Conservation (phyloP, 257 asterid genomes). For the Forsythia viridissima region DNA sequence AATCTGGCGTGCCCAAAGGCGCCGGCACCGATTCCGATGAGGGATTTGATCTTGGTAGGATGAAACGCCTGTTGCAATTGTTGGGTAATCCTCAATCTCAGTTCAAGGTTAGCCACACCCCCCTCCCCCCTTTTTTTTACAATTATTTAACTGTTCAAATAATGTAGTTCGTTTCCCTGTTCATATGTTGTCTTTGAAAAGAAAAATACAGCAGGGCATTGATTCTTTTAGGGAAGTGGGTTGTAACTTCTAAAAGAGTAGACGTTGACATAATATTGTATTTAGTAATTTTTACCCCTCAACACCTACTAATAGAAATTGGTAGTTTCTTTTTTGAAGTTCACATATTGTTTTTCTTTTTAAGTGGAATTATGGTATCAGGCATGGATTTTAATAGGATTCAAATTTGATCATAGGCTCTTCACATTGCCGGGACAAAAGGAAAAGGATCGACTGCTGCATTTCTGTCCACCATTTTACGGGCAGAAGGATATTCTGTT, state of each 20-base stretch:
- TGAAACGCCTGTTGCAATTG: slow-evolving; percentile 67
- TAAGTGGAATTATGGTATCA: background rate
- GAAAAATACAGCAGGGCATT: background rate
- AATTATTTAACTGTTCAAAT: background rate
- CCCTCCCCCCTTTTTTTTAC: background rate
- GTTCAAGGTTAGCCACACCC: slow-evolving; percentile 75
- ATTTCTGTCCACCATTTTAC: slow-evolving; percentile 74
- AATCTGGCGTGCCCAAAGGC: slow-evolving; percentile 76
- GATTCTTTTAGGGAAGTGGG: background rate
- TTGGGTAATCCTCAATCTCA: slow-evolving; percentile 82
- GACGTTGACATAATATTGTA: background rate
- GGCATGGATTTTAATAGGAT: slow-evolving; percentile 11
- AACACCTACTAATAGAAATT: background rate
- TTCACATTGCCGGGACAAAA: slow-evolving; percentile 95
- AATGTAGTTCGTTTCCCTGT: background rate
- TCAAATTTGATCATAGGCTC: slow-evolving; percentile 45
- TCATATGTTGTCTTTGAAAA: background rate
- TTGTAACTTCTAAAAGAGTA: background rate
- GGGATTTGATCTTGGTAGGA: slow-evolving; percentile 90
- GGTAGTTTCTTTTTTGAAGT: background rate
- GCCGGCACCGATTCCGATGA: slow-evolving; percentile 83
- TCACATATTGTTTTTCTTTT: slow-evolving; percentile 6
- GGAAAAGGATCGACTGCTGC: slow-evolving; percentile 98
- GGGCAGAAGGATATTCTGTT: slow-evolving; percentile 89
- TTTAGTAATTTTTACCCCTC: background rate